Evolutionary conservation across 1,284 basidiomycete genomes (phyloP).

Genomic region (Puccinia horiana): DNA sequence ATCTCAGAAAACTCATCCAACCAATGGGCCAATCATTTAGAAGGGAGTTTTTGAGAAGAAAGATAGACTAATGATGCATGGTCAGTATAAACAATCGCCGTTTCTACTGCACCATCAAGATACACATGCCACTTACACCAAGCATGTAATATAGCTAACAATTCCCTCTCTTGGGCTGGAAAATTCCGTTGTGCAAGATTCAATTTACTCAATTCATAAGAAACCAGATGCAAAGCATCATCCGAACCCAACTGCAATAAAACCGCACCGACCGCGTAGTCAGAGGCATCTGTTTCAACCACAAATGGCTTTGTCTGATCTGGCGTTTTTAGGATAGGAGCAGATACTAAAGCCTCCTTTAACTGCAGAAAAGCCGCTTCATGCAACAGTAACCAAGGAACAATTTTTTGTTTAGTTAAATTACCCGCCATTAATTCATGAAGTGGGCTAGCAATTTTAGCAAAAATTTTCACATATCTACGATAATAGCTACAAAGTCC

Average conservation of each 20-base stretch:
- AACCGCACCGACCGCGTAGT: neutral
- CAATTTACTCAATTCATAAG: slow-evolving; percentile 15
- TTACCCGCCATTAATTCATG: slow-evolving; percentile 7
- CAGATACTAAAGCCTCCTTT: neutral
- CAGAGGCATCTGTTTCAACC: slow-evolving; percentile 18
- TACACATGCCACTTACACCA: slow-evolving; percentile 17
- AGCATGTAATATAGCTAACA: neutral
- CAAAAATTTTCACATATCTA: slow-evolving; percentile 23
- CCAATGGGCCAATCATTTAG: neutral
- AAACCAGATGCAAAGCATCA: neutral
- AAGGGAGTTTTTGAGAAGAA: neutral
- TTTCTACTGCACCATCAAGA: neutral
- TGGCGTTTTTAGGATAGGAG: neutral
- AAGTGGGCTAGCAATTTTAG: neutral
- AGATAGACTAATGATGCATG: neutral
- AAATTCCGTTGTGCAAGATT: slow-evolving; percentile 3
- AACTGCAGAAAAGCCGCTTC: neutral
- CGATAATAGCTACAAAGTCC: slow-evolving; percentile 14
- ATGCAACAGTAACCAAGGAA: neutral
- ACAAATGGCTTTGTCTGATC: neutral
- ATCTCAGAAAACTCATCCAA: neutral
- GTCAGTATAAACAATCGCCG: no score
- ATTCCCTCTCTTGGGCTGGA: slow-evolving; percentile 6
- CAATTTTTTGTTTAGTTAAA: neutral
- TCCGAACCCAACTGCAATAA: neutral